A percentile compares a stretch with the other conserved stretches of the same genome.
Conservation (phyloP, 352 stramenopile species). For the Phytophthora chlamydospora region DNA sequence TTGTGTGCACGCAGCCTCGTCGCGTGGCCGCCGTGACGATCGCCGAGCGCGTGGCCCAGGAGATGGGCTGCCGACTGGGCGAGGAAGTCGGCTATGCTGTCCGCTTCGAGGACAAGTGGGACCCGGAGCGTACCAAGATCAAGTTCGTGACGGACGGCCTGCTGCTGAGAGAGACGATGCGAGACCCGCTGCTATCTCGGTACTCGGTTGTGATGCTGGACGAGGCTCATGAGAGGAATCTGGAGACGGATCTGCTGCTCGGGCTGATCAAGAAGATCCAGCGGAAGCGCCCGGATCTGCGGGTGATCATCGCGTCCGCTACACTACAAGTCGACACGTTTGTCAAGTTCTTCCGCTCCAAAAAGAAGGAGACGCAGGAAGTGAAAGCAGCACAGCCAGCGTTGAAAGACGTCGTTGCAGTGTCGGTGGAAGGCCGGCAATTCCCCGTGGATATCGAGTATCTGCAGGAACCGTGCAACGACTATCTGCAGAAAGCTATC, state of each 20-base stretch:
- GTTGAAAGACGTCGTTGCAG: slow-evolving; percentile 61
- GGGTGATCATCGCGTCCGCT: slow-evolving; percentile 87
- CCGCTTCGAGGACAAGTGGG: slow-evolving; percentile 97
- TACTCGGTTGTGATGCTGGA: slow-evolving; percentile 92
- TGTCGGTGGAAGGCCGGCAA: slow-evolving; percentile 87
- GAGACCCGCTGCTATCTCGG: slow-evolving; percentile 72
- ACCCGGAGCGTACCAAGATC: slow-evolving; percentile 89
- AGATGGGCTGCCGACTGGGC: slow-evolving; percentile 95
- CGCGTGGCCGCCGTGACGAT: slow-evolving; percentile 98
- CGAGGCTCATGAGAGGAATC: slow-evolving; percentile 94
- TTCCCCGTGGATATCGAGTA: slow-evolving; percentile 95
- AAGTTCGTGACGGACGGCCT: slow-evolving; percentile 99
- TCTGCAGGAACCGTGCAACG: slow-evolving; percentile 60
- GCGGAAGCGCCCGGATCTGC: slow-evolving; percentile 83
- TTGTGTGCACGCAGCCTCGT: slow-evolving; percentile 94
- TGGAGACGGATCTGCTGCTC: slow-evolving; percentile 94
- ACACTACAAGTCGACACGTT: slow-evolving; percentile 89
- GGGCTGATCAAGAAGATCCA: slow-evolving; percentile 97
- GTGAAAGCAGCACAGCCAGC: not conserved
- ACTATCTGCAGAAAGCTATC: slow-evolving; percentile 80
- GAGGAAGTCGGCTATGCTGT: slow-evolving; percentile 97
- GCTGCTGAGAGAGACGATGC: slow-evolving; percentile 95
- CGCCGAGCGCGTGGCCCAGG: slow-evolving; percentile 96
- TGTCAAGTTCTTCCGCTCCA: slow-evolving; percentile 89
- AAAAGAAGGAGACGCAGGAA: slow-evolving; percentile 37